phyloP scores from a whole-genome alignment of 176 grass and related monocot genomes.

The Poa annua region DNA sequence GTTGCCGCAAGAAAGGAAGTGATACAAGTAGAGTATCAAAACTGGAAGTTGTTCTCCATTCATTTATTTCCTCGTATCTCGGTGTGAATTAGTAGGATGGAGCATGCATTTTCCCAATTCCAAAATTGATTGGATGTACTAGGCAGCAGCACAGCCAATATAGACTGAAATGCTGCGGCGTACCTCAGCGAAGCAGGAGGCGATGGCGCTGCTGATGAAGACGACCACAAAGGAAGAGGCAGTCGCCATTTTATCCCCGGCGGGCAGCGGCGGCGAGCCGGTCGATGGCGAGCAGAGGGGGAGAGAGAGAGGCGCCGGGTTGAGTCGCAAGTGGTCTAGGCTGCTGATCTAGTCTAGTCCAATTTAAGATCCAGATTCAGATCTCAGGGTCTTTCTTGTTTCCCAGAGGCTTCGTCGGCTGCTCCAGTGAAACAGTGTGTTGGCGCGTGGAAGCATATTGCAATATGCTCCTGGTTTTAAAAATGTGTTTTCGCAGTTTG shows the following conservation, averaged over 20 bases:
- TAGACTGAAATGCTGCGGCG: background rate
- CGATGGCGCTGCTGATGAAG: constrained; percentile 89
- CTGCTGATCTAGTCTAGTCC: constrained; percentile 20
- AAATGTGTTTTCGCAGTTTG: too few species aligned
- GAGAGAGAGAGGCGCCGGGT: background rate
- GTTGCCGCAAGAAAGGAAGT: background rate
- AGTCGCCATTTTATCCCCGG: constrained; percentile 20
- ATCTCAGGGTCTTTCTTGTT: background rate
- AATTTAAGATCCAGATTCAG: constrained; percentile 27
- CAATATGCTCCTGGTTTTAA: too few species aligned
- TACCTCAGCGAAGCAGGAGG: constrained; percentile 94
- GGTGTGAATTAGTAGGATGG: constrained; percentile 4
- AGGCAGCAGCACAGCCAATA: background rate
- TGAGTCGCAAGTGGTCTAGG: background rate
- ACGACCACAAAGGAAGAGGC: constrained; percentile 61
- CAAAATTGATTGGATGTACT: background rate
- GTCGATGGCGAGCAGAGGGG: background rate
- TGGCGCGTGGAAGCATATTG: too few species aligned
- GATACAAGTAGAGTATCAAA: background rate
- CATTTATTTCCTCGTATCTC: background rate
- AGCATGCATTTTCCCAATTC: constrained; percentile 22
- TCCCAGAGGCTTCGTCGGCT: background rate
- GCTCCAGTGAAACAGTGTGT: background rate
- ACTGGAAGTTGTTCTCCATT: background rate
- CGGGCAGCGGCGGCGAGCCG: background rate